Evolutionary conservation across 495 filamentous ascomycete species (phyloP).

Genomic region (Lasiosphaeria miniovina): DNA sequence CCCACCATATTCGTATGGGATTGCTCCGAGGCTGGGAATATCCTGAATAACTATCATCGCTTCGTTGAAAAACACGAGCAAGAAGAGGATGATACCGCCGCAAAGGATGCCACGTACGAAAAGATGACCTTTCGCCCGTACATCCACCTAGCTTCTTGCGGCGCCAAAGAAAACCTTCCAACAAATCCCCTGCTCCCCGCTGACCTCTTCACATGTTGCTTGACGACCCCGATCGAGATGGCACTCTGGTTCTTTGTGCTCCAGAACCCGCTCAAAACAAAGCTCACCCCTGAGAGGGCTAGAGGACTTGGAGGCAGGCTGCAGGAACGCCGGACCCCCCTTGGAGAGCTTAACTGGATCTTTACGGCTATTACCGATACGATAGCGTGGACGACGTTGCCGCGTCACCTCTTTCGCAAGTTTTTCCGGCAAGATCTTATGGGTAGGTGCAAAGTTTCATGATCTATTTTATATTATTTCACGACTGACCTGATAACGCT

Average conservation of each 20-base stretch:
- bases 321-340: conserved; percentile 88
- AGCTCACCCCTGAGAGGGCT: conserved; percentile 74
- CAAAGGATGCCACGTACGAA: conserved; percentile 69
- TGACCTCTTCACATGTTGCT: conserved; percentile 92
- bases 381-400: conserved; percentile 94
- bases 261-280: conserved; percentile 79
- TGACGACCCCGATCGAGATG: conserved; percentile 96
- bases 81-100: conserved; percentile 70
- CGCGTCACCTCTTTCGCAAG: conserved; percentile 87
- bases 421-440: conserved; percentile 98
- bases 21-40: conserved; percentile 92
- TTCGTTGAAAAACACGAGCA: conserved; percentile 92
- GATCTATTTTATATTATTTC: not conserved
- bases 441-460: conserved; percentile 31
- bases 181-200: conserved; percentile 95
- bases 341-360: conserved; percentile 98
- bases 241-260: conserved; percentile 91
- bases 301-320: conserved; percentile 78
- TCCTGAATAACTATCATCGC: conserved; percentile 88
- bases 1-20: conserved; percentile 97
- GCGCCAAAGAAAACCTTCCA: conserved; percentile 82
- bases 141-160: conserved; percentile 92
- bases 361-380: conserved; percentile 99
- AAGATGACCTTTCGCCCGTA: conserved; percentile 62
- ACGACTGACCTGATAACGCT: not conserved